Evolutionary conservation across 768 basidiomycete species (phyloP).

Genomic region (Jaapia argillacea): DNA sequence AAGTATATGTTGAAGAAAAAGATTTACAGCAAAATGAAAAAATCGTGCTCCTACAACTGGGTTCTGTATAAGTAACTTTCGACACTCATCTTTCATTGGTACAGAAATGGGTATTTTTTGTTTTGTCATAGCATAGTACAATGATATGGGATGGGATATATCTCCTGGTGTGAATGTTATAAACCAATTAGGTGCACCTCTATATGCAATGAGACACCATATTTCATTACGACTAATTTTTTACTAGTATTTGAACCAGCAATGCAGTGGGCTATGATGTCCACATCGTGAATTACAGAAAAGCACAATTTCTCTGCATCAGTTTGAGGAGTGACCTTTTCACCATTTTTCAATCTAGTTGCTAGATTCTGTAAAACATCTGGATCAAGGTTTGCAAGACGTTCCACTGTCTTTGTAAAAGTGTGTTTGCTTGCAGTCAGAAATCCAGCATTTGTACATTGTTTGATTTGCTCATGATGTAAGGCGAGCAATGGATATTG

Average conservation of each 20-base stretch:
- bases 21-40: constrained; percentile 4
- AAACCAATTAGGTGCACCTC: constrained; percentile 12
- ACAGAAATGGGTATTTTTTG: neutral
- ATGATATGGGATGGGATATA: constrained; percentile 9
- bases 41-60: constrained; percentile 4
- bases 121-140: constrained; percentile 9
- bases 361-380: constrained; percentile 3
- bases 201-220: constrained; percentile 7
- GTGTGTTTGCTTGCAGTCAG: constrained; percentile 3
- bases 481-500: constrained; percentile 10
- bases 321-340: constrained; percentile 2
- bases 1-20: neutral
- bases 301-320: constrained; percentile 6
- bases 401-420: constrained; percentile 4
- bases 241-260: constrained; percentile 6
- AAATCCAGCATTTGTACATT: constrained; percentile 6
- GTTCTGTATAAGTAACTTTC: constrained; percentile 1
- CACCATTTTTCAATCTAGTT: neutral
- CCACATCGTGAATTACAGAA: constrained; percentile 5
- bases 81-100: constrained; percentile 1
- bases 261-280: constrained; percentile 8
- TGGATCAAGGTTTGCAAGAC: constrained; percentile 3
- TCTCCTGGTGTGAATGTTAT: constrained; percentile 14
- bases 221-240: constrained; percentile 12
- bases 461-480: constrained; percentile 13